Evolutionary conservation across 768 basidiomycete species (phyloP).

Genomic region (Clavulina sp.): DNA sequence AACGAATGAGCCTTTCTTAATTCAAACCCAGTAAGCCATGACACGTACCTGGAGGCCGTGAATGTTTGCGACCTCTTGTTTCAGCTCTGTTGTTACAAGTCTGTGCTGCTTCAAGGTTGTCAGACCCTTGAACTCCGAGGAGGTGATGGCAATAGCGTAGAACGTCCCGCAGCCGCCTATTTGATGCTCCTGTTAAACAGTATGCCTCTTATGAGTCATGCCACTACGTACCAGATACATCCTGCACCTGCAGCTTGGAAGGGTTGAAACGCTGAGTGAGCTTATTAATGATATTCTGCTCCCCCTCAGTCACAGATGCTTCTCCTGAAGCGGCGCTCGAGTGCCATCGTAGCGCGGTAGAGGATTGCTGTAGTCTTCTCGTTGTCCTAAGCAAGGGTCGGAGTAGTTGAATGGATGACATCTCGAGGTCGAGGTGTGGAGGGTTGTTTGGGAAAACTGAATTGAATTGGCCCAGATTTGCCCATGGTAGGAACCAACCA

Average conservation of each 20-base stretch:
- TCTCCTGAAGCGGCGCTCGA: background rate
- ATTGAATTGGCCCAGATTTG: too few species aligned
- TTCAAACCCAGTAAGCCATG: background rate
- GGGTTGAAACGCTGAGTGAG: conserved; percentile 61
- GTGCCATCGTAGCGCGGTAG: too few species aligned
- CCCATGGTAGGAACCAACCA: too few species aligned
- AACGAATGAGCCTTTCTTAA: background rate
- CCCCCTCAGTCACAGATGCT: conserved; percentile 30
- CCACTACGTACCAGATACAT: conserved; percentile 65
- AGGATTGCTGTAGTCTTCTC: too few species aligned
- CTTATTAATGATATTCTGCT: conserved; percentile 53
- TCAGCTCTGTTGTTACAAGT: conserved; percentile 69
- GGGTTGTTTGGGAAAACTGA: too few species aligned
- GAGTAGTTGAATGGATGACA: too few species aligned
- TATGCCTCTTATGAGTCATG: background rate
- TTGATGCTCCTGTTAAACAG: background rate
- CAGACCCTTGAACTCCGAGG: conserved; percentile 70
- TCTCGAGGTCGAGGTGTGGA: too few species aligned
- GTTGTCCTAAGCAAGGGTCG: too few species aligned
- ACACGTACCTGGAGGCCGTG: conserved; percentile 78
- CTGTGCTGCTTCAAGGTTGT: conserved; percentile 85
- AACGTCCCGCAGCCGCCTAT: conserved; percentile 94
- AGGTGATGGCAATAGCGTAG: conserved; percentile 81
- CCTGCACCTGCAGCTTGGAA: conserved; percentile 67
- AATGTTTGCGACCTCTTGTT: conserved; percentile 76